Percentiles rank a stretch among this genome's conserved stretches.
Conservation (phyloP, 2,329 filamentous ascomycete genomes). For the Capronia coronata region DNA sequence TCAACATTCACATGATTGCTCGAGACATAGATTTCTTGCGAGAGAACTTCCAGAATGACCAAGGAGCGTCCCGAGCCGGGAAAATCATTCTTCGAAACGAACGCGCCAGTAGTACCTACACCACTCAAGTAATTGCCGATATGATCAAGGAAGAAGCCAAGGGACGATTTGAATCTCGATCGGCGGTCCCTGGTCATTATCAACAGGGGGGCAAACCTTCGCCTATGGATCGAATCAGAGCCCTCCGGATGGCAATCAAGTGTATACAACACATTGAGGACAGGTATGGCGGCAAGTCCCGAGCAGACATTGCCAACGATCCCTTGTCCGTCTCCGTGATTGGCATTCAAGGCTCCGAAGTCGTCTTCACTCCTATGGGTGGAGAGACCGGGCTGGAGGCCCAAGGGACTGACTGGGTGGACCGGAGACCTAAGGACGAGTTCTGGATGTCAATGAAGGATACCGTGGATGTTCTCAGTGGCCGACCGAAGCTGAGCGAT, state of each 20-base stretch:
- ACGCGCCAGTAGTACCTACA: conserved; percentile 83
- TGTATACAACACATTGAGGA: conserved; percentile 84
- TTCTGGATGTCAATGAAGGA: conserved; percentile 79
- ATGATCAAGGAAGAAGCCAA: conserved; percentile 93
- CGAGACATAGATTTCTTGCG: conserved; percentile 85
- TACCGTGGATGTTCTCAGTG: conserved; percentile 77
- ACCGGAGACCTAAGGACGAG: conserved; percentile 73
- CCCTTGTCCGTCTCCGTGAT: conserved; percentile 73
- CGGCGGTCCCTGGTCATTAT: conserved; percentile 87
- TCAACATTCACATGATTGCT: conserved; percentile 86
- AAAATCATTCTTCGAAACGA: conserved; percentile 97
- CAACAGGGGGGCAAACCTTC: conserved; percentile 91
- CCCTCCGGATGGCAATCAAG: conserved; percentile 85
- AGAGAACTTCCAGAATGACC: conserved; percentile 75
- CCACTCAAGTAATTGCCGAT: conserved; percentile 84
- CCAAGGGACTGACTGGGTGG: conserved; percentile 86
- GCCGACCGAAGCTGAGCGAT: conserved; percentile 48
- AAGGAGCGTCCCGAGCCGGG: conserved; percentile 80
- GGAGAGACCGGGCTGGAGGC: conserved; percentile 61
- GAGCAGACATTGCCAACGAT: conserved; percentile 65
- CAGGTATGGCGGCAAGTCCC: conserved; percentile 58
- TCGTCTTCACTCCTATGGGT: conserved; percentile 77
- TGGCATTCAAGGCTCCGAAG: conserved; percentile 81
- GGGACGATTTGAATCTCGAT: conserved; percentile 84
- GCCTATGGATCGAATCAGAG: conserved; percentile 91